phyloP scores from a whole-genome alignment of 148 eudicot species.

The Arbutus unedo region DNA sequence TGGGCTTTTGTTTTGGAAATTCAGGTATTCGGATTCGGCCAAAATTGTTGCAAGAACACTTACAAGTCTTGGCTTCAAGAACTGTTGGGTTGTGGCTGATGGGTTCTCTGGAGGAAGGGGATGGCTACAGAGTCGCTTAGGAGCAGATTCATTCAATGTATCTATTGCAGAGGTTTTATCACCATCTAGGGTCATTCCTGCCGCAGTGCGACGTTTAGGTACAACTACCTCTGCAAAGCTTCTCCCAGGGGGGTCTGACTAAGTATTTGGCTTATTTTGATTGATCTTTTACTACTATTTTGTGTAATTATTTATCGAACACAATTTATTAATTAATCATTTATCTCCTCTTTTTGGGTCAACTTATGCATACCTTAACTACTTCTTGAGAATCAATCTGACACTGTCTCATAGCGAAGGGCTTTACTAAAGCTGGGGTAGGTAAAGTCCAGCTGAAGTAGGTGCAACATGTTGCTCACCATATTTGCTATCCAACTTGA shows the following conservation, averaged over 20 bases:
- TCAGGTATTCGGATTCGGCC: conserved; percentile 79
- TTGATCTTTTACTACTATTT: neutral
- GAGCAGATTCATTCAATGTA: conserved; percentile 65
- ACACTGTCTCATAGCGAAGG: no score
- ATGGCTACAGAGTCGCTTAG: conserved; percentile 82
- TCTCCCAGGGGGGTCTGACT: conserved; percentile 66
- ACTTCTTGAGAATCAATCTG: no score
- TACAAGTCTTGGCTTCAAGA: conserved; percentile 74
- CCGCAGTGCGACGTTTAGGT: conserved; percentile 50
- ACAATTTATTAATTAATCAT: neutral
- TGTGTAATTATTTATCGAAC: neutral
- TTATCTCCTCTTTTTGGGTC: neutral
- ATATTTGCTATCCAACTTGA: no score
- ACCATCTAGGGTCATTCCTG: conserved; percentile 70
- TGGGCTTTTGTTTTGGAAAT: neutral
- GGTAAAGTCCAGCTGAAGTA: no score
- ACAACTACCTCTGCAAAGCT: conserved; percentile 54
- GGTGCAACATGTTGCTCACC: no score
- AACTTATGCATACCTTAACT: neutral
- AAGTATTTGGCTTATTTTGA: conserved; percentile 7
- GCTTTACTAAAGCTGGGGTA: no score
- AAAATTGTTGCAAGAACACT: conserved; percentile 74
- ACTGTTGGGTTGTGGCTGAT: conserved; percentile 69
- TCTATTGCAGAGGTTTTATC: conserved; percentile 67
- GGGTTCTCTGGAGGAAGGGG: conserved; percentile 93